Percentiles rank a stretch among this genome's conserved stretches.
Evolutionary conservation across 805 yeast species (phyloP).

Genomic region (Yamadazyma olivae): DNA sequence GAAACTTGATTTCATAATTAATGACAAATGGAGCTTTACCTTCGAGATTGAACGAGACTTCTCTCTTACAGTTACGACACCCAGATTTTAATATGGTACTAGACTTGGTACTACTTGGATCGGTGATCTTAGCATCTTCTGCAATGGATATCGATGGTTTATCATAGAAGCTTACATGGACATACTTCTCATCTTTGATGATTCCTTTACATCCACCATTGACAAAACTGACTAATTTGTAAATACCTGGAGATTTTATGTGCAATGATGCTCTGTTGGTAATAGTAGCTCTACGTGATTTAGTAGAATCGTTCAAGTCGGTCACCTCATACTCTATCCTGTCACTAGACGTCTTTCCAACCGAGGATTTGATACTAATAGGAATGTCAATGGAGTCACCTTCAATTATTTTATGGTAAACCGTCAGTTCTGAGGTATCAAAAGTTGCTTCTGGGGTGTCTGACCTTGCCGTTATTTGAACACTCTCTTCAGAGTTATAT

Average conservation of each 20-base stretch:
- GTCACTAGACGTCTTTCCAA: slow-evolving; percentile 27
- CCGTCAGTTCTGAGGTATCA: slow-evolving; percentile 13
- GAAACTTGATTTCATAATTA: slow-evolving; percentile 59
- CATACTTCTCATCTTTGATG: slow-evolving; percentile 18
- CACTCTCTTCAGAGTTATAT: slow-evolving; percentile 48
- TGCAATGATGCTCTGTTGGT: slow-evolving; percentile 4
- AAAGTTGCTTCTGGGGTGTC: slow-evolving; percentile 56
- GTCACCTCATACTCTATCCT: slow-evolving; percentile 30
- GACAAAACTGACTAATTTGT: slow-evolving; percentile 34
- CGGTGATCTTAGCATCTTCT: background rate
- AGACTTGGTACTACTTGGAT: slow-evolving; percentile 12
- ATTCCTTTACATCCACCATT: slow-evolving; percentile 47
- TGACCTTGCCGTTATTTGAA: slow-evolving; percentile 60
- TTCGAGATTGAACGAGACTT: slow-evolving; percentile 37
- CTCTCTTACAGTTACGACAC: slow-evolving; percentile 29
- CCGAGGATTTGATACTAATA: slow-evolving; percentile 30
- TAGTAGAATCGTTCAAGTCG: slow-evolving; percentile 3
- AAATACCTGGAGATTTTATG: slow-evolving; percentile 16
- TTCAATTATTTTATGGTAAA: slow-evolving; percentile 47
- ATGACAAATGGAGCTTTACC: slow-evolving; percentile 71
- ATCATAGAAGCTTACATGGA: slow-evolving; percentile 20
- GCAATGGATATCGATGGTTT: slow-evolving; percentile 21
- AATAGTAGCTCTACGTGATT: background rate
- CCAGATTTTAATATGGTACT: slow-evolving; percentile 22
- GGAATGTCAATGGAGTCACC: slow-evolving; percentile 64